Evolutionary conservation across 1,139 yeast species (phyloP).

Genomic region (Zhuliangozyma blackwelliae): DNA sequence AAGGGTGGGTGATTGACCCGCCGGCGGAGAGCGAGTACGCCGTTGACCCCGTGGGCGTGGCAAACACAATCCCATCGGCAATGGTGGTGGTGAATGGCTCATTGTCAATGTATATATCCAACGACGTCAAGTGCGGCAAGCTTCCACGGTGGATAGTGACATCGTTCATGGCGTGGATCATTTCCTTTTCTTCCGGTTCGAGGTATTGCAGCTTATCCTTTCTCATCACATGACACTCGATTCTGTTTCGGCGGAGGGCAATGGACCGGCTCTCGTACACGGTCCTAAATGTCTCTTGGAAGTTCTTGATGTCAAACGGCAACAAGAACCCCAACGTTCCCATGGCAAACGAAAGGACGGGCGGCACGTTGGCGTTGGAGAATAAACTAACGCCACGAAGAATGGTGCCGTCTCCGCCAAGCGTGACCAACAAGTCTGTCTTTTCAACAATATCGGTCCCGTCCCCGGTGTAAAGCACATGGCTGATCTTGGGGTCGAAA

Average conservation of each 20-base stretch:
- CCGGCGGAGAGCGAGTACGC: slow-evolving; percentile 90
- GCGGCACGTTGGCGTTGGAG: slow-evolving; percentile 72
- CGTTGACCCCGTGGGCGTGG: slow-evolving; percentile 94
- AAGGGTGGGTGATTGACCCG: slow-evolving; percentile 88
- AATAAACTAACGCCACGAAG: slow-evolving; percentile 66
- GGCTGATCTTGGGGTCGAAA: slow-evolving; percentile 7
- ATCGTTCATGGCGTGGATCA: slow-evolving; percentile 85
- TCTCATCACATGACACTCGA: slow-evolving; percentile 70
- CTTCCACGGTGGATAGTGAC: slow-evolving; percentile 84
- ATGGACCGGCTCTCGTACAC: slow-evolving; percentile 67
- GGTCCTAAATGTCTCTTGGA: slow-evolving; percentile 54
- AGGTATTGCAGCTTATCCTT: slow-evolving; percentile 8
- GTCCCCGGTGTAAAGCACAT: slow-evolving; percentile 50
- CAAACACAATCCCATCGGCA: slow-evolving; percentile 81
- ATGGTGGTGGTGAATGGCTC: slow-evolving; percentile 83
- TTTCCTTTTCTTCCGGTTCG: slow-evolving; percentile 12
- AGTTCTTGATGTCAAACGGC: slow-evolving; percentile 74
- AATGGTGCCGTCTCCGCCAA: slow-evolving; percentile 97
- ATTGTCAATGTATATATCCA: slow-evolving; percentile 78
- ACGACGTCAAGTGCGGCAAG: slow-evolving; percentile 77
- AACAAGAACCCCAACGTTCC: slow-evolving; percentile 89
- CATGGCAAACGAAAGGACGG: slow-evolving; percentile 80
- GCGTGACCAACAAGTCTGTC: slow-evolving; percentile 72
- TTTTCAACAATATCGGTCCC: slow-evolving; percentile 50
- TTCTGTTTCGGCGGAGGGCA: slow-evolving; percentile 70